Evolutionary conservation across 2,329 filamentous ascomycete genomes (phyloP).

Genomic region (Trichocomaceae sp.): DNA sequence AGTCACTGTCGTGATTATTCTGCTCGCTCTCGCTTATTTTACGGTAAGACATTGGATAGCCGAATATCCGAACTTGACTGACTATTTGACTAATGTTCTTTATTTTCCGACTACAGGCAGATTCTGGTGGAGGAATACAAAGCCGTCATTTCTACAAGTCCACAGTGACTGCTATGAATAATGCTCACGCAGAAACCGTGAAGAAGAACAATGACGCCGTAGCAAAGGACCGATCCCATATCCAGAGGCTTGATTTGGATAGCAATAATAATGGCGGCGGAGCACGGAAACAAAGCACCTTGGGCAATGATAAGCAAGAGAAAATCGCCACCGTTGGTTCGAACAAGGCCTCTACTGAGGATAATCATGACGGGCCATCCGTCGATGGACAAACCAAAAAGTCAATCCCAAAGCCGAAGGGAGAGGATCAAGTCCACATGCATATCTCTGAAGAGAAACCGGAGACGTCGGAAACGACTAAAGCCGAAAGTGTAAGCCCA

Average conservation of each 20-base stretch:
- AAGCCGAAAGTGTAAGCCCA: conserved; percentile 52
- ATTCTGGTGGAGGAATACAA: conserved; percentile 33
- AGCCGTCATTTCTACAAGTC: conserved; percentile 50
- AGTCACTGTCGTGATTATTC: conserved; percentile 56
- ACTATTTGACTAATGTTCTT: background rate
- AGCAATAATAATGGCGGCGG: conserved; percentile 48
- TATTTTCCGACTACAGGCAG: conserved; percentile 27
- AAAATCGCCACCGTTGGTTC: background rate
- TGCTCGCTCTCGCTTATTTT: conserved; percentile 68
- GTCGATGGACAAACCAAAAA: conserved; percentile 51
- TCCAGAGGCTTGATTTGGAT: conserved; percentile 60
- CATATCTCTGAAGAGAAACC: conserved; percentile 42
- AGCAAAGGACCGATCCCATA: conserved; percentile 42
- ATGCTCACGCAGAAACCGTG: conserved; percentile 30
- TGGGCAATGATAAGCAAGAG: conserved; percentile 25
- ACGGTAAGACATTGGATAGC: conserved; percentile 46
- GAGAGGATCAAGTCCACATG: conserved; percentile 24
- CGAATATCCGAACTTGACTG: background rate
- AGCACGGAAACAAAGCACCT: conserved; percentile 20
- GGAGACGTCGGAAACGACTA: conserved; percentile 46
- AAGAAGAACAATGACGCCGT: conserved; percentile 23
- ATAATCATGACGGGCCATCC: conserved; percentile 39
- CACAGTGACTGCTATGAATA: conserved; percentile 50
- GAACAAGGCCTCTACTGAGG: conserved; percentile 14
- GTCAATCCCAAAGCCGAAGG: conserved; percentile 34